Conservation (phyloP, 2,329 filamentous ascomycete genomes). For the Plectosphaerella plurivora region DNA sequence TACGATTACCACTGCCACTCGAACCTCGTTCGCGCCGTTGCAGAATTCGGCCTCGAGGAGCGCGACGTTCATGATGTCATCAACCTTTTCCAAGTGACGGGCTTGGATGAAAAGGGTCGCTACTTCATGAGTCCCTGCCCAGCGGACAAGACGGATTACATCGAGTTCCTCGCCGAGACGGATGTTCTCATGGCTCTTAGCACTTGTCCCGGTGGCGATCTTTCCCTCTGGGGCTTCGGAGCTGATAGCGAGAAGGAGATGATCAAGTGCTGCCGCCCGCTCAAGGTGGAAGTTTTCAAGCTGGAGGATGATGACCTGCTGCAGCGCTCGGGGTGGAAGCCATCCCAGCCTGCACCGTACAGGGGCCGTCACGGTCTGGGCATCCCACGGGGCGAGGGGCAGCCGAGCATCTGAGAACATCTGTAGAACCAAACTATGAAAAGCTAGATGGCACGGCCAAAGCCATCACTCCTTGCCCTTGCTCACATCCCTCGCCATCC, state of each 20-base stretch:
- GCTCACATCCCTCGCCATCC: slow-evolving; percentile 35
- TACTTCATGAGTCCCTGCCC: slow-evolving; percentile 72
- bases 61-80: slow-evolving; percentile 79
- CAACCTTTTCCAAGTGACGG: slow-evolving; percentile 83
- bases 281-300: slow-evolving; percentile 69
- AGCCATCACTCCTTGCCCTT: slow-evolving; percentile 4
- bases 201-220: slow-evolving; percentile 76
- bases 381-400: slow-evolving; percentile 13
- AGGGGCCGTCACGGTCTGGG: slow-evolving; percentile 61
- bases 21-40: slow-evolving; percentile 70
- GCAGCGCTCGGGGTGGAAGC: slow-evolving; percentile 53
- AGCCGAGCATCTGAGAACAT: background rate
- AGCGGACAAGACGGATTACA: slow-evolving; percentile 49
- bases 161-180: slow-evolving; percentile 78
- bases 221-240: slow-evolving; percentile 79
- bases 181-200: slow-evolving; percentile 62
- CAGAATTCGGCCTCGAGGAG: slow-evolving; percentile 65
- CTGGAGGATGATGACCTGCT: slow-evolving; percentile 51
- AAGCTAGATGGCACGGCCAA: background rate
- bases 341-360: slow-evolving; percentile 57
- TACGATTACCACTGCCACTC: slow-evolving; percentile 85
- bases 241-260: slow-evolving; percentile 64
- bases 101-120: slow-evolving; percentile 63
- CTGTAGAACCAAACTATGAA: background rate
- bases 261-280: slow-evolving; percentile 65